Percentiles rank a stretch among this genome's conserved stretches.
These are phyloP conservation scores for Penicillium psychrosexuale DNA, from an alignment of 2,329 filamentous ascomycete genomes.

Conservation along the genomic window DNA sequence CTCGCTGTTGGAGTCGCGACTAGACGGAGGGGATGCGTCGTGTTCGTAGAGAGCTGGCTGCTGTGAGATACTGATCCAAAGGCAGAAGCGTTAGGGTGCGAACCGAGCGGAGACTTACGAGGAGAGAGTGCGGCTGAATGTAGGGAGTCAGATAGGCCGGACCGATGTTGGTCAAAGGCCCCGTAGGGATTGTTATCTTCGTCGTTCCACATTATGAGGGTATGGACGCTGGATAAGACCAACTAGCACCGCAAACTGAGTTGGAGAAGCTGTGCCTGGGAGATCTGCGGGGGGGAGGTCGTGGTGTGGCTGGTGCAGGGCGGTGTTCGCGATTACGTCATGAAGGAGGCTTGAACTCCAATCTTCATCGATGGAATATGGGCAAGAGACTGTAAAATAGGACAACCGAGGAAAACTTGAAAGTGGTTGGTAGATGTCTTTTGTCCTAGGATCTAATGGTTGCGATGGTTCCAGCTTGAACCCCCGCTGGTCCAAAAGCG, in stretches of 20 bases:
- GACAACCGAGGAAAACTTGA: too few relatives aligned
- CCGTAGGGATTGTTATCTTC: slow-evolving; percentile 98
- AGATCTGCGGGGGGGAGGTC: slow-evolving; percentile 23
- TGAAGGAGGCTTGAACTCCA: not conserved
- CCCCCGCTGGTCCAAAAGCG: not conserved
- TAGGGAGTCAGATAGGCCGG: slow-evolving; percentile 66
- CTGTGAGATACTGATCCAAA: slow-evolving; percentile 1
- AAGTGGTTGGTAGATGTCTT: not conserved
- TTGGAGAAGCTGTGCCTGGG: slow-evolving; percentile 22
- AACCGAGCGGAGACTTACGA: slow-evolving; percentile 45
- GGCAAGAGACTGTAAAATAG: not conserved
- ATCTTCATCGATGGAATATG: not conserved
- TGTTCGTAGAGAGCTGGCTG: slow-evolving; percentile 55
- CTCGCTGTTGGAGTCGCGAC: slow-evolving; percentile 66
- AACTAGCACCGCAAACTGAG: slow-evolving; percentile 2
- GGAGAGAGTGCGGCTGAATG: slow-evolving; percentile 53
- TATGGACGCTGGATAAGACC: slow-evolving; percentile 3
- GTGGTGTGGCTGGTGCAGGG: slow-evolving; percentile 9
- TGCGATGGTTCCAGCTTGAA: not conserved
- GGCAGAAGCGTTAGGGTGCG: slow-evolving; percentile 9
- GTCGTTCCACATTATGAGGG: slow-evolving; percentile 86
- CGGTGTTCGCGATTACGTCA: slow-evolving; percentile 13
- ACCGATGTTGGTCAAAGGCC: slow-evolving; percentile 85
- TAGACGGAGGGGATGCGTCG: slow-evolving; percentile 64
- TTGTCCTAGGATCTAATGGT: not conserved